Evolutionary conservation across 441 rosid species (phyloP).

Genomic region (Brassica balearica): DNA sequence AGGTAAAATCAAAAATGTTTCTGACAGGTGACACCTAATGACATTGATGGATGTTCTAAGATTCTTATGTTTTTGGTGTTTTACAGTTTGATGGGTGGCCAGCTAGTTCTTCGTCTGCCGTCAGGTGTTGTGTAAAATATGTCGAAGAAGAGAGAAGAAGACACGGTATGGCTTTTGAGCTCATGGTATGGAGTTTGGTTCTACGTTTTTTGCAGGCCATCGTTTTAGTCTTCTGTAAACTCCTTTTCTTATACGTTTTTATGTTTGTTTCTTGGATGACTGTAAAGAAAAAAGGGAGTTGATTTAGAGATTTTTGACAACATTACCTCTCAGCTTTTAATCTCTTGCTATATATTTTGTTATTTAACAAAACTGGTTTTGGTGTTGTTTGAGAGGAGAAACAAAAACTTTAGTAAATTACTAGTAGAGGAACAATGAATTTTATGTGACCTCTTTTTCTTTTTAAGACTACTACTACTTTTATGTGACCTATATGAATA

Average conservation of each 20-base stretch:
- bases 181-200: constrained; percentile 29
- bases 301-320: constrained; percentile 29
- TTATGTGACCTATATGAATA: background rate
- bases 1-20: constrained; percentile 45
- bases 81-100: constrained; percentile 65
- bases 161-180: constrained; percentile 10
- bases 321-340: constrained; percentile 10
- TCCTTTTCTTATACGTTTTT: background rate
- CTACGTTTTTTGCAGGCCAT: constrained; percentile 24
- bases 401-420: background rate
- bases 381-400: background rate
- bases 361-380: background rate
- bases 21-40: background rate
- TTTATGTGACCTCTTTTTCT: background rate
- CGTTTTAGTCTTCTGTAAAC: constrained; percentile 26
- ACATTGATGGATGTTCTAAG: constrained; percentile 9
- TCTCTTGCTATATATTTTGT: background rate
- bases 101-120: constrained; percentile 68
- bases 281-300: constrained; percentile 27
- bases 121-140: constrained; percentile 59
- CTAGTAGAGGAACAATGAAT: background rate
- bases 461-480: too few relatives aligned
- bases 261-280: constrained; percentile 14
- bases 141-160: constrained; percentile 17
- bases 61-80: background rate